Evolutionary conservation across 805 yeast genomes (phyloP).

Genomic region (Yarrowia hollandica): DNA sequence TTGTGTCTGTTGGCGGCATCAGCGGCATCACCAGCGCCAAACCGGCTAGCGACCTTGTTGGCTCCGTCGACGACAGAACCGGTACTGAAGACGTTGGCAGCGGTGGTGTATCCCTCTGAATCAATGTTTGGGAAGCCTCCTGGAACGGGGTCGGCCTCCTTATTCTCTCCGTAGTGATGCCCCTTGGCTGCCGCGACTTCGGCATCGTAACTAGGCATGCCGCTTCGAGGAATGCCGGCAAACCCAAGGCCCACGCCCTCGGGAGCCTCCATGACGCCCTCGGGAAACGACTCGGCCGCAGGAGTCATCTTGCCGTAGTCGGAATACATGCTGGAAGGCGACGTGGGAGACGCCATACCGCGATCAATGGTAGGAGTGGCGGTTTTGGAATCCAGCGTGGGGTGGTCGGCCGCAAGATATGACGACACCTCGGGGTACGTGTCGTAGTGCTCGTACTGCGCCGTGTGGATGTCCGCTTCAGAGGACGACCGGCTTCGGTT

Average conservation of each 20-base stretch:
- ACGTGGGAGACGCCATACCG: not conserved
- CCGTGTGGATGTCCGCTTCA: not conserved
- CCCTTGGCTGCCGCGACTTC: not conserved
- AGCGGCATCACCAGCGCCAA: no score
- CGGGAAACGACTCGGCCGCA: not conserved
- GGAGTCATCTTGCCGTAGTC: constrained; percentile 16
- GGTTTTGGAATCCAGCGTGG: not conserved
- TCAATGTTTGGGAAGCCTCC: constrained; percentile 2
- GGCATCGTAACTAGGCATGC: not conserved
- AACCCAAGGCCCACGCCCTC: constrained; percentile 1
- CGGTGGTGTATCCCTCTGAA: not conserved
- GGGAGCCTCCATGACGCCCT: not conserved
- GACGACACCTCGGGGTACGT: not conserved
- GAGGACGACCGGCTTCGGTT: constrained; percentile 15
- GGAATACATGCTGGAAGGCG: constrained; percentile 18
- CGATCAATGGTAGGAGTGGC: constrained; percentile 10
- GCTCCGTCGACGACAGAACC: no score
- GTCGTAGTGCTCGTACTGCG: not conserved
- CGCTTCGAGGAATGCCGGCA: constrained; percentile 5
- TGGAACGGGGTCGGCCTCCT: not conserved
- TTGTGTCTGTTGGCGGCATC: no score
- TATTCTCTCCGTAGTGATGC: not conserved
- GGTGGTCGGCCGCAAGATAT: no score
- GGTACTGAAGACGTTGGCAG: not conserved
- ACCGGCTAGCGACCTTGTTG: no score